Percentiles rank a stretch among this genome's conserved stretches.
These are phyloP conservation scores for Gossypioides kirkii DNA, from an alignment of 345 rosid species.

Conservation along the genomic window DNA sequence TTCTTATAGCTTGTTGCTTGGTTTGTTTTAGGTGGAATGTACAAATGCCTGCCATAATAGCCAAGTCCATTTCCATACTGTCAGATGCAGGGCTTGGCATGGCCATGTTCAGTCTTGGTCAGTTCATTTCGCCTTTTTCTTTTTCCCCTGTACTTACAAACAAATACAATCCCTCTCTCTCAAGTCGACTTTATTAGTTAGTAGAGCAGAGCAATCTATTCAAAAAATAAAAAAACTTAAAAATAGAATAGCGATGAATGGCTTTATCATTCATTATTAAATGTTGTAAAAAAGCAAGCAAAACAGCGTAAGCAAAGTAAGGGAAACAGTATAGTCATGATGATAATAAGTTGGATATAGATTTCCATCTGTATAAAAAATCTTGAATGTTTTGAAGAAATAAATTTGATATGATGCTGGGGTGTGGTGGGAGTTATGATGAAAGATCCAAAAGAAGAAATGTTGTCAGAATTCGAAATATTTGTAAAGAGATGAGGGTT, in stretches of 20 bases:
- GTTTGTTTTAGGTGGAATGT: conserved; percentile 71
- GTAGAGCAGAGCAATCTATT: too few relatives aligned
- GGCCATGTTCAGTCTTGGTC: conserved; percentile 99
- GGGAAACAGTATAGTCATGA: conserved; percentile 21
- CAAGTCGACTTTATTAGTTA: neutral
- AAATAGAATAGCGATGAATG: neutral
- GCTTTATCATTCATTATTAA: conserved; percentile 33
- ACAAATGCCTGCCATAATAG: conserved; percentile 90
- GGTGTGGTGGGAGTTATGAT: conserved; percentile 19
- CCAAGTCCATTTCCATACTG: conserved; percentile 93
- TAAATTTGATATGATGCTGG: neutral
- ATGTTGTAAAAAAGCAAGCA: conserved; percentile 29
- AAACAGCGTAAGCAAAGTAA: conserved; percentile 16
- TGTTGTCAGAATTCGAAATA: too few relatives aligned
- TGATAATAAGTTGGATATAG: conserved; percentile 14
- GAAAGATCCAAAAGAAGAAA: conserved; percentile 2
- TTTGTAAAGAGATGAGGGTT: too few relatives aligned
- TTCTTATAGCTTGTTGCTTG: conserved; percentile 5
- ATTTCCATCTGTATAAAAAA: neutral
- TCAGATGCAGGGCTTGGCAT: conserved; percentile 99
- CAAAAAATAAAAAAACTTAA: too few relatives aligned
- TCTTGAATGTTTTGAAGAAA: conserved; percentile 15
- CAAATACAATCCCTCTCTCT: too few relatives aligned
- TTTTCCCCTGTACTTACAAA: neutral
- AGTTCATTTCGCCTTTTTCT: conserved; percentile 27